phyloP scores from a whole-genome alignment of 805 yeast genomes.

The Teunomyces kruisii region DNA sequence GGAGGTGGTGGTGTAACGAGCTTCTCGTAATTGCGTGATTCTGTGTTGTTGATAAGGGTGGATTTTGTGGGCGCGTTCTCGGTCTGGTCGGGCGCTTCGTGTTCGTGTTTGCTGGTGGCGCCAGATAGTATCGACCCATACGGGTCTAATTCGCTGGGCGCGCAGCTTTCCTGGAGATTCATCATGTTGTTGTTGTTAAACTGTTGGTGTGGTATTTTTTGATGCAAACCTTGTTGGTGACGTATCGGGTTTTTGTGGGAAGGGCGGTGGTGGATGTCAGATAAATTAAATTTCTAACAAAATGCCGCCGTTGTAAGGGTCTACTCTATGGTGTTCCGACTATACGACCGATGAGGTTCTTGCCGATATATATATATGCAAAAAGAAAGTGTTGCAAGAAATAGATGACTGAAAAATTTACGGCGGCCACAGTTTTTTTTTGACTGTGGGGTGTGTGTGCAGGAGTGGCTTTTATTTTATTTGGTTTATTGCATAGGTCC shows the following conservation, averaged over 20 bases:
- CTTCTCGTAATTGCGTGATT: background rate
- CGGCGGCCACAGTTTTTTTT: constrained; percentile 6
- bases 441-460: constrained; percentile 1
- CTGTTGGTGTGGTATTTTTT: background rate
- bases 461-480: background rate
- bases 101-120: constrained; percentile 3
- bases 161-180: constrained; percentile 12
- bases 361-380: too few species aligned
- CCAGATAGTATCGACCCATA: constrained; percentile 5
- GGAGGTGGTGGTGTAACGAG: constrained; percentile 3
- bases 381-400: background rate
- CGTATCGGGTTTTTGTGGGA: too few species aligned
- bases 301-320: too few species aligned
- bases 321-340: too few species aligned
- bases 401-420: background rate
- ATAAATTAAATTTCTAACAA: too few species aligned
- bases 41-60: constrained; percentile 5
- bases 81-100: background rate
- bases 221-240: background rate
- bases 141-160: constrained; percentile 6
- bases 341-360: too few species aligned
- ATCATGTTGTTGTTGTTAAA: background rate
- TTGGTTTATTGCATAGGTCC: too few species aligned
- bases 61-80: constrained; percentile 3
- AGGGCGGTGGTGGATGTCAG: too few species aligned